phyloP scores from a whole-genome alignment of 1,139 yeast species.

The Nakaseomyces delphensis region DNA sequence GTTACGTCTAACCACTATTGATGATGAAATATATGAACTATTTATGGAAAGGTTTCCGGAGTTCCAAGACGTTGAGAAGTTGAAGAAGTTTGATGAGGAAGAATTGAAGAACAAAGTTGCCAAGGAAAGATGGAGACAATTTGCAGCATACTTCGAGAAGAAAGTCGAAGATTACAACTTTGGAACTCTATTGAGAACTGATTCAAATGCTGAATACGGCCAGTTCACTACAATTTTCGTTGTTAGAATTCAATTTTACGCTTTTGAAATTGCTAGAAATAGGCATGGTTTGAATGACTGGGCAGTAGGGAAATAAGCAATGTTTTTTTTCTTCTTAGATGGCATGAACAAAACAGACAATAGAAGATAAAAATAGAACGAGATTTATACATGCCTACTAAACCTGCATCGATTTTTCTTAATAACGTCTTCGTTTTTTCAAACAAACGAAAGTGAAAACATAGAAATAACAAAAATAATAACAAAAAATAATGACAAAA shows the following conservation, averaged over 20 bases:
- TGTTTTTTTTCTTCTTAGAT: not conserved
- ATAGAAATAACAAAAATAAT: not conserved
- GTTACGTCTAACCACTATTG: slow-evolving; percentile 67
- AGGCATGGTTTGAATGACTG: slow-evolving; percentile 88
- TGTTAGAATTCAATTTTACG: slow-evolving; percentile 88
- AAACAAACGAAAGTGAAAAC: no score
- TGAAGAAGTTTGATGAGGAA: slow-evolving; percentile 57
- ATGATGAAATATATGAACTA: slow-evolving; percentile 70
- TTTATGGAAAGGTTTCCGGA: slow-evolving; percentile 79
- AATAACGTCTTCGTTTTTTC: no score
- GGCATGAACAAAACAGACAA: not conserved
- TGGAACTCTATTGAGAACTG: slow-evolving; percentile 81
- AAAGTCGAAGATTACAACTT: slow-evolving; percentile 81
- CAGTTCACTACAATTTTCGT: slow-evolving; percentile 83
- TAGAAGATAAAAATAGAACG: not conserved
- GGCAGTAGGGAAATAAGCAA: slow-evolving; percentile 39
- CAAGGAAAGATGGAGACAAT: slow-evolving; percentile 85
- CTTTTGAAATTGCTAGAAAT: slow-evolving; percentile 91
- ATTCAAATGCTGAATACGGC: slow-evolving; percentile 62
- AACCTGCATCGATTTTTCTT: no score
- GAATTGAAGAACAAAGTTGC: slow-evolving; percentile 74
- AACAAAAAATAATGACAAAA: not conserved
- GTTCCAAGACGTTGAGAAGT: slow-evolving; percentile 49
- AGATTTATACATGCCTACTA: not conserved
- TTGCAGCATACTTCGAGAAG: slow-evolving; percentile 74